phyloP scores from a whole-genome alignment of 805 yeast genomes.

The Diddensiella transvaalensis region DNA sequence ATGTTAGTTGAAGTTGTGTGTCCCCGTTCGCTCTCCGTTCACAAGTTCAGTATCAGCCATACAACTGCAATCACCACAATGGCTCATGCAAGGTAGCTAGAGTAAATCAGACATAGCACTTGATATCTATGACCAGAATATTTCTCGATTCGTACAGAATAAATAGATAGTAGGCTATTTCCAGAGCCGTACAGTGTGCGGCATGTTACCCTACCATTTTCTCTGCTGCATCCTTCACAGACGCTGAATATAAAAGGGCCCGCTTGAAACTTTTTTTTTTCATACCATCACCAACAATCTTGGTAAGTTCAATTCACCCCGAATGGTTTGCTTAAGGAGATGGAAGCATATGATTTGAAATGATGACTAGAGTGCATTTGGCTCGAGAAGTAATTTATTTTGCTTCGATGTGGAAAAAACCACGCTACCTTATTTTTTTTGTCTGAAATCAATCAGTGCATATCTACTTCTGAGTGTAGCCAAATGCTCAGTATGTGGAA shows the following conservation, averaged over 20 bases:
- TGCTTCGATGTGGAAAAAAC: constrained; percentile 90
- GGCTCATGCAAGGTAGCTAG: no score
- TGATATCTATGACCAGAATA: no score
- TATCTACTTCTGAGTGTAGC: background rate
- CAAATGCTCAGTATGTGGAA: no score
- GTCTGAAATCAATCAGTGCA: constrained; percentile 20
- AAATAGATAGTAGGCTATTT: no score
- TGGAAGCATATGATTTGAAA: constrained; percentile 26
- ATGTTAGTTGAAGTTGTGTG: background rate
- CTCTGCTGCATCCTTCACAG: background rate
- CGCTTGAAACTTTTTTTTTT: background rate
- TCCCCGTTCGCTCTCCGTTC: background rate
- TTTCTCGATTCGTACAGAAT: no score
- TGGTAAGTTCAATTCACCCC: background rate
- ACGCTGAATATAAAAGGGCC: background rate
- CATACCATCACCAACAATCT: no score
- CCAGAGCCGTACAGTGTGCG: background rate
- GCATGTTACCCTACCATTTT: background rate
- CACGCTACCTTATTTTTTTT: constrained; percentile 85
- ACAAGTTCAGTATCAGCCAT: no score
- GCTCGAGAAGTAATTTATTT: constrained; percentile 72
- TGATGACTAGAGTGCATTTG: constrained; percentile 99
- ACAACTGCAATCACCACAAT: no score
- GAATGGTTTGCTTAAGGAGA: background rate
- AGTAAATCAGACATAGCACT: no score